Conservation (phyloP, 768 basidiomycete species). For the Russula foetens region DNA sequence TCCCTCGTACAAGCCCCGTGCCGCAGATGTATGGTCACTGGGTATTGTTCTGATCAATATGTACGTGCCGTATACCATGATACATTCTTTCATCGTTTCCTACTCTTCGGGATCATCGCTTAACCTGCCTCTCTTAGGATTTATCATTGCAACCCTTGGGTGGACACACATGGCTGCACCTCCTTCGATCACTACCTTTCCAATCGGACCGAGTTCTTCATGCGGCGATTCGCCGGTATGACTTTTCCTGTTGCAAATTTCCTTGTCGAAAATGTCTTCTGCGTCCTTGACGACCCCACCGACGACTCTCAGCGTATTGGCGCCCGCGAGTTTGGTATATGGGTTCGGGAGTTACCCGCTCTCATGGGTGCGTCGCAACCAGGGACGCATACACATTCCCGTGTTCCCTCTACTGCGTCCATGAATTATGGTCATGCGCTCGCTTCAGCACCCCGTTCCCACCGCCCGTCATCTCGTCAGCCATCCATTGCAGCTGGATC, state of each 20-base stretch:
- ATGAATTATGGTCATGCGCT: slow-evolving; percentile 53
- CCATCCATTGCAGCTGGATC: slow-evolving; percentile 37
- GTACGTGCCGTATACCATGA: slow-evolving; percentile 36
- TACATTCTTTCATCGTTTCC: slow-evolving; percentile 4
- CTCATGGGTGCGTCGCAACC: slow-evolving; percentile 44
- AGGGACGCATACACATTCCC: slow-evolving; percentile 38
- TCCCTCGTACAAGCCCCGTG: slow-evolving; percentile 88
- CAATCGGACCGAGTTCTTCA: slow-evolving; percentile 79
- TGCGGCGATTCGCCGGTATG: slow-evolving; percentile 87
- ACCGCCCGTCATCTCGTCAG: slow-evolving; percentile 64
- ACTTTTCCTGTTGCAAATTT: slow-evolving; percentile 79
- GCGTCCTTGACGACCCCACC: slow-evolving; percentile 56
- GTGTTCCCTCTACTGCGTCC: slow-evolving; percentile 52
- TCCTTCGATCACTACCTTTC: slow-evolving; percentile 78
- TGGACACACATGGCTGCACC: slow-evolving; percentile 79
- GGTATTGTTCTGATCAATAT: slow-evolving; percentile 99
- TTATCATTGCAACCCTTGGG: slow-evolving; percentile 98
- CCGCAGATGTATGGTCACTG: slow-evolving; percentile 97
- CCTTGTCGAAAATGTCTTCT: slow-evolving; percentile 79
- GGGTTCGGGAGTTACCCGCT: slow-evolving; percentile 76
- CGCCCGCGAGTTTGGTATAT: slow-evolving; percentile 78
- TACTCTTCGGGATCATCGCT: background rate
- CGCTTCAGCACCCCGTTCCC: slow-evolving; percentile 53
- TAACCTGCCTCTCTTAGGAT: slow-evolving; percentile 43
- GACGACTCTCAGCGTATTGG: slow-evolving; percentile 57